Percentiles rank a stretch among this genome's conserved stretches.
These are phyloP conservation scores for Ophiognomonia clavigignenti-juglandacearum DNA, from an alignment of 2,329 filamentous ascomycete genomes.

Conservation along the genomic window DNA sequence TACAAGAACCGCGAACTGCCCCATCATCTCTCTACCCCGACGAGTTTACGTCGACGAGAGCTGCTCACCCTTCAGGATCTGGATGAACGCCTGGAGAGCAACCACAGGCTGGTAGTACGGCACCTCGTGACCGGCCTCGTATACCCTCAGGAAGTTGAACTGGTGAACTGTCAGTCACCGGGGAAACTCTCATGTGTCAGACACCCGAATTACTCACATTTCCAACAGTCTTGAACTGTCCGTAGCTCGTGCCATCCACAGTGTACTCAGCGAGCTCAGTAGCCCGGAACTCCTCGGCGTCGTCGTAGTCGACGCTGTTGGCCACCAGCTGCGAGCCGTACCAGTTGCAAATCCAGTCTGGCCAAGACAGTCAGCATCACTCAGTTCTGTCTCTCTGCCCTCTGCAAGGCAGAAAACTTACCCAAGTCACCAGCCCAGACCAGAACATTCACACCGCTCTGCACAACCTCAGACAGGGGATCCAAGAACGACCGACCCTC, in stretches of 20 bases:
- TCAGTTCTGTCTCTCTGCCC: not conserved
- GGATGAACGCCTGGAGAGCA: constrained; percentile 15
- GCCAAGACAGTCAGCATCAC: constrained; percentile 4
- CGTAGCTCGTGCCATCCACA: constrained; percentile 40
- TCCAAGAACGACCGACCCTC: constrained; percentile 37
- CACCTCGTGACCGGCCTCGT: constrained; percentile 16
- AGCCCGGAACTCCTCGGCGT: constrained; percentile 33
- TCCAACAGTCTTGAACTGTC: constrained; percentile 44
- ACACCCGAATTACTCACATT: constrained; percentile 24
- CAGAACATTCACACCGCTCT: constrained; percentile 42
- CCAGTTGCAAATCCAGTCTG: constrained; percentile 56
- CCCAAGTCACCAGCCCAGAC: constrained; percentile 52
- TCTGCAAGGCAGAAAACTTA: constrained; percentile 17
- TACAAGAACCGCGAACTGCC: not conserved
- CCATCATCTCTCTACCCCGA: too few species aligned
- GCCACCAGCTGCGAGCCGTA: constrained; percentile 43
- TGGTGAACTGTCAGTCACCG: too few species aligned
- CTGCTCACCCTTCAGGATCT: constrained; percentile 12
- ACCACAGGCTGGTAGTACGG: constrained; percentile 15
- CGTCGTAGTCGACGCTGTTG: constrained; percentile 39
- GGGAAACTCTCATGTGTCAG: too few species aligned
- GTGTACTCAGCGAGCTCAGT: constrained; percentile 37
- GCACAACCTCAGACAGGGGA: constrained; percentile 38
- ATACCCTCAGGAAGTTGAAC: constrained; percentile 41
- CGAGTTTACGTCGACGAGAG: constrained; percentile 9